Conservation (phyloP, 495 filamentous ascomycete genomes). For the Acidiella bohemica region DNA sequence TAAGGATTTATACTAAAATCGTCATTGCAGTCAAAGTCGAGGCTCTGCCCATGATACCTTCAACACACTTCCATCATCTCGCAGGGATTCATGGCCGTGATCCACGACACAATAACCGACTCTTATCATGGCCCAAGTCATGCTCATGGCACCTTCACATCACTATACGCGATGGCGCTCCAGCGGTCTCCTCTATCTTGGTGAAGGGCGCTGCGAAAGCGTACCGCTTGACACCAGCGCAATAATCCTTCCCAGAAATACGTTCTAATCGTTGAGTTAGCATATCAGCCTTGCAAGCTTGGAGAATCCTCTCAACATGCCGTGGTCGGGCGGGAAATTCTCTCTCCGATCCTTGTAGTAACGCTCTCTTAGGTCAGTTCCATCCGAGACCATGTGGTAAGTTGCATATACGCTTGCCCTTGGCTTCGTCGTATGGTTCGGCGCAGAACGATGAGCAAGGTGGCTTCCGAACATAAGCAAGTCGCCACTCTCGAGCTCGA, state of each 20-base stretch:
- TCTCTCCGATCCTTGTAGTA: conserved; percentile 35
- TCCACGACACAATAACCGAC: too few relatives aligned
- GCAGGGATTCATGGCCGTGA: too few relatives aligned
- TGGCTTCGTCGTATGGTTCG: conserved; percentile 30
- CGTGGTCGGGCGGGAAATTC: conserved; percentile 14
- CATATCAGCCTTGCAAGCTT: background rate
- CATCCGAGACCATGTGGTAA: conserved; percentile 33
- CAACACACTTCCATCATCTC: too few relatives aligned
- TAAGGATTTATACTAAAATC: too few relatives aligned
- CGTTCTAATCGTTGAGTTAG: conserved; percentile 1
- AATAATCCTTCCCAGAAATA: conserved; percentile 7
- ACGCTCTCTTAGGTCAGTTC: conserved; percentile 29
- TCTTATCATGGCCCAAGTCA: too few relatives aligned
- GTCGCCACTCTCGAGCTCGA: conserved; percentile 31
- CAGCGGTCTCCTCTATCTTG: background rate
- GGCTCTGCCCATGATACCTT: too few relatives aligned
- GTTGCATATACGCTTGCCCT: conserved; percentile 35
- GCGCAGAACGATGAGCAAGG: conserved; percentile 33
- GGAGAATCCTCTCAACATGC: background rate
- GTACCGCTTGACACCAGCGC: conserved; percentile 10
- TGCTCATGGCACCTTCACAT: too few relatives aligned
- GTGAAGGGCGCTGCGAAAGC: conserved; percentile 12
- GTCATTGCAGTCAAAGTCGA: too few relatives aligned
- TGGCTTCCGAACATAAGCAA: conserved; percentile 36
- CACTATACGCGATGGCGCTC: too few relatives aligned